phyloP scores from a whole-genome alignment of 23 red algal genomes.

The Cyanidioschyzon merolae region DNA sequence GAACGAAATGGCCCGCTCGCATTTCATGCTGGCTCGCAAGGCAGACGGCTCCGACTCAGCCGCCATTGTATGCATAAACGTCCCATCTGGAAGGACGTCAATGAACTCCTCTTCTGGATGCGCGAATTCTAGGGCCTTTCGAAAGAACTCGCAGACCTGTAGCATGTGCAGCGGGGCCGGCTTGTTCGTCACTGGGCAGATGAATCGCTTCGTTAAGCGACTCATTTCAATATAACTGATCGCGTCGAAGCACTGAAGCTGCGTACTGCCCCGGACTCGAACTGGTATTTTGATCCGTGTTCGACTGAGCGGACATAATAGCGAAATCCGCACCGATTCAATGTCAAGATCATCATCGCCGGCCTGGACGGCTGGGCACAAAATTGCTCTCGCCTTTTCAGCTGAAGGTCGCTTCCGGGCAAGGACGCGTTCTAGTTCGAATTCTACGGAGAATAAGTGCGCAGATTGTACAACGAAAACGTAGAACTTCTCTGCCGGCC shows the following conservation, averaged over 20 bases:
- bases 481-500: not conserved
- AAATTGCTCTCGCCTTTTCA: not conserved
- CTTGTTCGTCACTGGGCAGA: not conserved
- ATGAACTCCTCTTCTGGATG: not conserved
- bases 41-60: not conserved
- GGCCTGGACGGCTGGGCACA: not conserved
- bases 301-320: not conserved
- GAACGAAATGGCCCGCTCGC: too few species aligned
- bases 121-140: not conserved
- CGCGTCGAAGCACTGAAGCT: constrained; percentile 15
- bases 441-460: not conserved
- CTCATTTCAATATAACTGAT: constrained; percentile 1
- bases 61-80: not conserved
- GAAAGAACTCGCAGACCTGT: constrained; percentile 12
- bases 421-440: not conserved
- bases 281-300: constrained; percentile 2
- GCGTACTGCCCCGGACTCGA: not conserved
- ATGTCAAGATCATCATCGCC: constrained; percentile 4
- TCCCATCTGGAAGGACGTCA: constrained; percentile 9
- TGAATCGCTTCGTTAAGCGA: not conserved
- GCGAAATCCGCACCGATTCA: not conserved
- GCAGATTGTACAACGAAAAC: not conserved
- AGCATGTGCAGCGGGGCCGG: not conserved
- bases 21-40: too few species aligned
- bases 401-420: not conserved